Percentiles rank a stretch among this genome's conserved stretches.
Evolutionary conservation across 2,329 filamentous ascomycete genomes (phyloP).

Genomic region (Trichocomaceae sp.): DNA sequence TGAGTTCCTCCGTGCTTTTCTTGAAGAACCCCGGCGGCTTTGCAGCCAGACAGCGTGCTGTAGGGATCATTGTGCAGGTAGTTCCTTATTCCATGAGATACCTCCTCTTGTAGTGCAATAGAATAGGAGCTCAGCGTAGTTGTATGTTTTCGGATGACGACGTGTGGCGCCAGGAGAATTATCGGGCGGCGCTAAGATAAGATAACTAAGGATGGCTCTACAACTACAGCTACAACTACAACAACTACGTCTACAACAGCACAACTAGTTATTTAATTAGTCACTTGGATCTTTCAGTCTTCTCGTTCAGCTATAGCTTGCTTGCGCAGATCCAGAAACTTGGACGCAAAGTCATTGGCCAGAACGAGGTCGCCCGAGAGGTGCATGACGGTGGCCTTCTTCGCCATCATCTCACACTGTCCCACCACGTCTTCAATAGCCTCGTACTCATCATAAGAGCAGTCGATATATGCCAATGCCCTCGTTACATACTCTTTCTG

Average conservation of each 20-base stretch:
- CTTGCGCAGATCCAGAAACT: conserved; percentile 55
- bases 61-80: conserved; percentile 30
- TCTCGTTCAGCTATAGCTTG: conserved; percentile 24
- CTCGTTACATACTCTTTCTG: conserved; percentile 53
- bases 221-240: too few species aligned
- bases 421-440: conserved; percentile 61
- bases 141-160: background rate
- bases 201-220: conserved; percentile 6
- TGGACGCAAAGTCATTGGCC: conserved; percentile 61
- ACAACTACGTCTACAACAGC: too few species aligned
- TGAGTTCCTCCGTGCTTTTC: conserved; percentile 54
- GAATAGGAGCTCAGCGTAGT: background rate
- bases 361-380: conserved; percentile 57
- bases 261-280: too few species aligned
- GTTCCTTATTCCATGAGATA: background rate
- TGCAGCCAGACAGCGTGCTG: conserved; percentile 32
- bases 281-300: too few species aligned
- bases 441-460: conserved; percentile 58
- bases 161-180: background rate
- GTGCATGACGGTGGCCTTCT: conserved; percentile 72
- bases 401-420: conserved; percentile 72
- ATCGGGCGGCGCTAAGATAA: background rate
- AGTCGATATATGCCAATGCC: conserved; percentile 56
- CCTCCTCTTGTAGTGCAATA: background rate
- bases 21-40: conserved; percentile 48